These are phyloP conservation scores for Phytophthora niederhauseri DNA, from an alignment of 352 stramenopile species.

Conservation along the genomic window DNA sequence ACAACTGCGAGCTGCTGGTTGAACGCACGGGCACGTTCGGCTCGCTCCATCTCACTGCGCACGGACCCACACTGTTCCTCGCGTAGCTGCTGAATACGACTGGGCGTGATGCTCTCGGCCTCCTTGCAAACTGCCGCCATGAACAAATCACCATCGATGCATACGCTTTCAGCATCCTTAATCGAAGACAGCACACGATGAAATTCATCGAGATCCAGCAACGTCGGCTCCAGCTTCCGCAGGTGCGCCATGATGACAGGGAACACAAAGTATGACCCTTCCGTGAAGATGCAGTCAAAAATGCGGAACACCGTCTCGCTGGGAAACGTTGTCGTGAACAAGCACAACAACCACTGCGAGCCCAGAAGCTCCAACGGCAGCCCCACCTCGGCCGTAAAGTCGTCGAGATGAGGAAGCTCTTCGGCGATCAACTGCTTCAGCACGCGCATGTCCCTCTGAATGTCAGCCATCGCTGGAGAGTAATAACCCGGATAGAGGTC, in stretches of 20 bases:
- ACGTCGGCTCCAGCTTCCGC: slow-evolving; percentile 53
- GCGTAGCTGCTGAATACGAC: slow-evolving; percentile 50
- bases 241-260: slow-evolving; percentile 84
- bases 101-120: slow-evolving; percentile 41
- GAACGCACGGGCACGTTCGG: slow-evolving; percentile 60
- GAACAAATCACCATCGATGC: slow-evolving; percentile 71
- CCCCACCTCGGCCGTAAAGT: slow-evolving; percentile 76
- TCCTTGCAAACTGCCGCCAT: slow-evolving; percentile 56
- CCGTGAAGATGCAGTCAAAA: slow-evolving; percentile 89
- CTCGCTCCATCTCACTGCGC: slow-evolving; percentile 71
- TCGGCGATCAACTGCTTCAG: slow-evolving; percentile 87
- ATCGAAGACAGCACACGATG: slow-evolving; percentile 75
- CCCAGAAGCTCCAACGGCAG: slow-evolving; percentile 89
- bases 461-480: slow-evolving; percentile 89
- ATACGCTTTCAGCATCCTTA: slow-evolving; percentile 67
- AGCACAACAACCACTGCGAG: slow-evolving; percentile 91
- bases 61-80: slow-evolving; percentile 65
- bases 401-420: slow-evolving; percentile 74
- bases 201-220: slow-evolving; percentile 67
- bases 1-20: slow-evolving; percentile 73
- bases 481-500: slow-evolving; percentile 92
- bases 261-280: slow-evolving; percentile 85
- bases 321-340: slow-evolving; percentile 92
- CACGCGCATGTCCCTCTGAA: slow-evolving; percentile 90
- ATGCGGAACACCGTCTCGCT: slow-evolving; percentile 88